Conservation (phyloP, 805 yeast genomes). For the Candida nonsorbophila region DNA sequence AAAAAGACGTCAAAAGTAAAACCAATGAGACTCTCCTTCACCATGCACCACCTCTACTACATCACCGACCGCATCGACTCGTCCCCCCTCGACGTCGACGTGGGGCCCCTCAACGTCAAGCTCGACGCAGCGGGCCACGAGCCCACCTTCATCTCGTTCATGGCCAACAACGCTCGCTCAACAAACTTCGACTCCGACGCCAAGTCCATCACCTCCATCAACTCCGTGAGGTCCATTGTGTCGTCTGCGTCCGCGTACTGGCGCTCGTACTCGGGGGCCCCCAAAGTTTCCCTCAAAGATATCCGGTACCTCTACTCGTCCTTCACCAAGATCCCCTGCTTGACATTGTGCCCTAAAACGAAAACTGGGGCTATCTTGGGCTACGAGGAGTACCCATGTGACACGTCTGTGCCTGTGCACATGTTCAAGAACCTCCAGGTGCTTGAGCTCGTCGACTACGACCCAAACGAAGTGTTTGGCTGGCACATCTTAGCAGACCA, state of each 20-base stretch:
- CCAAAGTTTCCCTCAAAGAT: slow-evolving; percentile 44
- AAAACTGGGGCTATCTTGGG: slow-evolving; percentile 53
- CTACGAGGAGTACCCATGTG: slow-evolving; percentile 68
- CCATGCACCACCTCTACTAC: slow-evolving; percentile 60
- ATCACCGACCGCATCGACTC: slow-evolving; percentile 53
- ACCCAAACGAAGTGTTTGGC: slow-evolving; percentile 61
- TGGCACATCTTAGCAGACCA: slow-evolving; percentile 56
- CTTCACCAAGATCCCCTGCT: slow-evolving; percentile 61
- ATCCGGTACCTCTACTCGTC: slow-evolving; percentile 55
- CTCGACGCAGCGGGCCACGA: slow-evolving; percentile 53
- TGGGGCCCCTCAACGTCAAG: slow-evolving; percentile 60
- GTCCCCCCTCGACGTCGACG: slow-evolving; percentile 41
- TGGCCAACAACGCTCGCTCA: slow-evolving; percentile 50
- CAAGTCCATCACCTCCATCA: slow-evolving; percentile 51
- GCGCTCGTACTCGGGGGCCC: slow-evolving; percentile 34
- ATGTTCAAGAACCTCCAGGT: slow-evolving; percentile 60
- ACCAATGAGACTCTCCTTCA: slow-evolving; percentile 52
- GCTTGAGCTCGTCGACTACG: slow-evolving; percentile 53
- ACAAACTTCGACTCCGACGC: slow-evolving; percentile 39
- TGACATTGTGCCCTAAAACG: slow-evolving; percentile 54
- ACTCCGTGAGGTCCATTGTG: slow-evolving; percentile 49
- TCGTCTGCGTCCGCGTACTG: slow-evolving; percentile 38
- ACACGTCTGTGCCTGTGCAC: slow-evolving; percentile 59
- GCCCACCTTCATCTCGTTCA: slow-evolving; percentile 52
- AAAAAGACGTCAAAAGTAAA: slow-evolving; percentile 33